A percentile compares a stretch with the other conserved stretches of the same genome.
These are phyloP conservation scores for Pseudogymnoascus sp. DNA, from an alignment of 2,329 filamentous ascomycete species.

Conservation along the genomic window DNA sequence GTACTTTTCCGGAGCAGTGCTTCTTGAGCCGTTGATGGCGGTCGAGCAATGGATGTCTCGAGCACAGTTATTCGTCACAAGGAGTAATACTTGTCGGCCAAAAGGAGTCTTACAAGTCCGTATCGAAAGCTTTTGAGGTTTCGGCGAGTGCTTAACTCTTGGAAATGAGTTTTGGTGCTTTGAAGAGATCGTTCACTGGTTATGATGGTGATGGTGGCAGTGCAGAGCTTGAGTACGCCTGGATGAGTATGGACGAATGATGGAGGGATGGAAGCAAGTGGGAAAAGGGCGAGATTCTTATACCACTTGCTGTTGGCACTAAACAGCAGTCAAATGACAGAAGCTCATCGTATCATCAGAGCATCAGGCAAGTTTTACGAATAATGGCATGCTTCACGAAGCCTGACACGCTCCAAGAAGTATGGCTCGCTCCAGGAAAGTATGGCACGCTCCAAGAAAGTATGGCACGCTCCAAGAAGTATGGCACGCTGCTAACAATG, in stretches of 20 bases:
- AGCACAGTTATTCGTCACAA: not conserved
- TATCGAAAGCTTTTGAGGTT: constrained; percentile 4
- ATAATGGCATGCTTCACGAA: not conserved
- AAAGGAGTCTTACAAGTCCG: not conserved
- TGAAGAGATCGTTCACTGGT: not conserved
- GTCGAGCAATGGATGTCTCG: not conserved
- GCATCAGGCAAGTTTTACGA: not conserved
- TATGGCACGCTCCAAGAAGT: too few relatives aligned
- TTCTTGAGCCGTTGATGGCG: not conserved
- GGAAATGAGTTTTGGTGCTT: constrained; percentile 4
- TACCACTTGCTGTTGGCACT: not conserved
- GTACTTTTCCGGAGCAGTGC: not conserved
- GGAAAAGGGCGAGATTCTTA: not conserved
- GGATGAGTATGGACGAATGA: constrained; percentile 4
- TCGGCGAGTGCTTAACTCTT: not conserved
- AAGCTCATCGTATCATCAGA: not conserved
- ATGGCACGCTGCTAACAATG: too few relatives aligned
- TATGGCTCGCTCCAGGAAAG: too few relatives aligned
- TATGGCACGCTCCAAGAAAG: too few relatives aligned
- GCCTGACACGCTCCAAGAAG: not conserved
- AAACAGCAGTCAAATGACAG: not conserved
- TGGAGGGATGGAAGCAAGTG: not conserved
- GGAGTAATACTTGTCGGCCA: not conserved
- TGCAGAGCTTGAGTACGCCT: constrained; percentile 7
- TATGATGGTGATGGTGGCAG: not conserved